These are phyloP conservation scores for Atkinsonella texensis DNA, from an alignment of 2,329 filamentous ascomycete species.

Conservation along the genomic window DNA sequence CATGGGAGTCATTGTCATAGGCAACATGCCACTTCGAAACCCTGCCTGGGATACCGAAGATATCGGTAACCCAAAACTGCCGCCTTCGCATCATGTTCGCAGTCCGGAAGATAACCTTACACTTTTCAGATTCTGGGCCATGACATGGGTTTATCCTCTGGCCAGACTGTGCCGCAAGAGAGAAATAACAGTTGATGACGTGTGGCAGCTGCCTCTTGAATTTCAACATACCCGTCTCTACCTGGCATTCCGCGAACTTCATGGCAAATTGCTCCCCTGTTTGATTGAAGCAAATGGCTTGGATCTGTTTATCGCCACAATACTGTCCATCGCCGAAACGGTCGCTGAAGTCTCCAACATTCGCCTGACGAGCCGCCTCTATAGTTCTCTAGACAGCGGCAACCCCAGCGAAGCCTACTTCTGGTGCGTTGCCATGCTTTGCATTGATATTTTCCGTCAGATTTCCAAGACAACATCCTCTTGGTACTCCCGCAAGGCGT, in stretches of 20 bases:
- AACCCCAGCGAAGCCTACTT: constrained; percentile 19
- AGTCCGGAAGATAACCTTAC: constrained; percentile 68
- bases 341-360: constrained; percentile 26
- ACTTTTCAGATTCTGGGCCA: constrained; percentile 73
- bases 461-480: constrained; percentile 29
- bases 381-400: constrained; percentile 20
- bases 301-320: constrained; percentile 58
- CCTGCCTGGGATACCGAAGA: constrained; percentile 20
- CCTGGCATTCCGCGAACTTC: constrained; percentile 58
- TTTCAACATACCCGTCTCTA: constrained; percentile 73
- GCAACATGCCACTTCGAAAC: constrained; percentile 25
- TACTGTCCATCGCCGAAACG: constrained; percentile 44
- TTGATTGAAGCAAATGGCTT: constrained; percentile 66
- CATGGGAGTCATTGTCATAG: constrained; percentile 19
- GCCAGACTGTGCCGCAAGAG: constrained; percentile 51
- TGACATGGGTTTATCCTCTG: constrained; percentile 70
- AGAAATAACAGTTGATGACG: constrained; percentile 64
- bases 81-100: constrained; percentile 35
- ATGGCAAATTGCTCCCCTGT: constrained; percentile 58
- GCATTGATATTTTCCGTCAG: constrained; percentile 21
- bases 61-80: constrained; percentile 17
- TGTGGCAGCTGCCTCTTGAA: constrained; percentile 69
- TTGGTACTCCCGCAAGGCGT: constrained; percentile 76
- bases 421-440: constrained; percentile 26
- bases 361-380: constrained; percentile 24